phyloP scores from a whole-genome alignment of 2,329 filamentous ascomycete genomes.

The Botrytis deweyae region DNA sequence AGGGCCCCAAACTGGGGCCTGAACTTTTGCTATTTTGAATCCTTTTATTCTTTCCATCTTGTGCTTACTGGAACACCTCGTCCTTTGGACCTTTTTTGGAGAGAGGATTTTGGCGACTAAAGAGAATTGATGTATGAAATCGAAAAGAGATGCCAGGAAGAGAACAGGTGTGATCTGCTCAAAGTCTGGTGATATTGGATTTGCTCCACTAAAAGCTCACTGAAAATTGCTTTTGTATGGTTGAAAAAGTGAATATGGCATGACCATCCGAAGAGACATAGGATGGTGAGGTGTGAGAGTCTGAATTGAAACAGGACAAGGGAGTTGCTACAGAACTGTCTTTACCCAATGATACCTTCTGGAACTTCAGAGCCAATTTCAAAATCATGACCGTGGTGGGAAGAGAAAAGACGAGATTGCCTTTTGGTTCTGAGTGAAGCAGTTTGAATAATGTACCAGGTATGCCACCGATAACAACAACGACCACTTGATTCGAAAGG shows the following conservation, averaged over 20 bases:
- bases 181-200: neutral
- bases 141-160: neutral
- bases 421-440: too few species aligned
- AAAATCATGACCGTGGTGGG: neutral
- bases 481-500: neutral
- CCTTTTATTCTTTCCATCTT: neutral
- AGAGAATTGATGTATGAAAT: neutral
- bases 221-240: neutral
- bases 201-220: neutral
- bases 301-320: neutral
- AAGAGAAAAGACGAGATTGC: neutral
- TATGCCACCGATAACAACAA: neutral
- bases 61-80: accelerated
- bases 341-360: neutral
- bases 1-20: neutral
- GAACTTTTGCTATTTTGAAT: neutral
- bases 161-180: neutral
- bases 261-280: neutral
- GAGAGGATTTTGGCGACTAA: neutral
- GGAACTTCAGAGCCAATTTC: neutral
- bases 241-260: too few species aligned
- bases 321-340: neutral
- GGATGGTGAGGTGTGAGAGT: too few species aligned
- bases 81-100: neutral
- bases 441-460: neutral